Conservation (phyloP, 345 rosid species). For the Syzygium jambos region DNA sequence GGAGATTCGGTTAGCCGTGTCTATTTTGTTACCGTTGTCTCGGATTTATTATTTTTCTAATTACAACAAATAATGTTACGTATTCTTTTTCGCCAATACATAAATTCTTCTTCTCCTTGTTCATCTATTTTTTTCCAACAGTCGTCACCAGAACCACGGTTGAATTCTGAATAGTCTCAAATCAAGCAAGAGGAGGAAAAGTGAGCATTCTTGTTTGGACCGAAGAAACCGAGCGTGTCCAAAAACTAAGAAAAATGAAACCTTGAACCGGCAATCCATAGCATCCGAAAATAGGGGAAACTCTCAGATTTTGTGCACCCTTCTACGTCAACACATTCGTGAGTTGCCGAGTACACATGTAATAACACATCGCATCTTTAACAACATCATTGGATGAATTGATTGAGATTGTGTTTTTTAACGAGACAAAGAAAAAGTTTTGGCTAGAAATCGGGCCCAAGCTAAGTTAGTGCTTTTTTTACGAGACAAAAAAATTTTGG, state of each 20-base stretch:
- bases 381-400: neutral
- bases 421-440: neutral
- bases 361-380: neutral
- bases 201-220: neutral
- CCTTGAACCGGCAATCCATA: neutral
- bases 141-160: too few species aligned
- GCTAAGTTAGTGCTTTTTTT: neutral
- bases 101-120: too few species aligned
- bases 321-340: neutral
- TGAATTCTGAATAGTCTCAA: neutral
- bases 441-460: neutral
- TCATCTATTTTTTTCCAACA: too few species aligned
- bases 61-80: too few species aligned
- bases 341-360: neutral
- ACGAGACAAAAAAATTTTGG: neutral
- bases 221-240: neutral
- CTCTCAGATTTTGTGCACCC: neutral
- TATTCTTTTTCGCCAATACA: too few species aligned
- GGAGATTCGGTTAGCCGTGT: too few species aligned
- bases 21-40: too few species aligned
- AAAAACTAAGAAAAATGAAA: neutral
- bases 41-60: too few species aligned
- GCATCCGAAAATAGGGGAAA: neutral
- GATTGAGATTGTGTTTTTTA: neutral
- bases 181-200: neutral